Base-by-base conservation (phyloP, 495 filamentous ascomycete genomes). In the Daldinia loculata region DNA sequence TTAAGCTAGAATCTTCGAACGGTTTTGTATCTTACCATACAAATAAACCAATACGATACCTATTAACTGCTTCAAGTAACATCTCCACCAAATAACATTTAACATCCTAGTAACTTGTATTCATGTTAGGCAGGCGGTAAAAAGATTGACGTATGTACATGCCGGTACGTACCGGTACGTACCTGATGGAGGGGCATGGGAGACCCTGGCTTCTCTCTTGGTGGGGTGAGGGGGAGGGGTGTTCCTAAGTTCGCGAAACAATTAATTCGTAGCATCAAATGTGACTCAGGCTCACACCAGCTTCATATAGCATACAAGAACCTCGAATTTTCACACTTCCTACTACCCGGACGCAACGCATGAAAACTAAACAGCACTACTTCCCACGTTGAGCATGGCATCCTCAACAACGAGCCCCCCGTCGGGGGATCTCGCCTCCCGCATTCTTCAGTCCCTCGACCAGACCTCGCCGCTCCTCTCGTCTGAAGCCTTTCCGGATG, bases 401-500 rank as follows among this genome's bases (percentile, higher is more conserved):
- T 63, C 72, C 39, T 63, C 63, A 39, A 66, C 74, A 24, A 53
- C 43, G 39, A 69, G 56, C 29, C 53, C 67, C 26, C 43, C 67
- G 5, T 59, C 77, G 3, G 76, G 76, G 78, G 90, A 93, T 75
- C 82, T 93, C 77, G 86, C 87, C 43, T 84, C 81, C 39, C 79
- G 87, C 63, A 84, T 94, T 56, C 84, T 96, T 77, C 85, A 89
- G 57, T 86, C 88, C 57, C 82, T 96, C 76, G 86, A 86, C 80
- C 81, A 87, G 71, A 76, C 89, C 56, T 84, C 87, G 55, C 87
- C 91, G 30, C 83, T 97, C 61, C 79, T 90, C 62, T 95, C 93
- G 53, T 83, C 80, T 77, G 88, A 93, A 76, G 89, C 88, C 76
- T 97, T 98, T 84, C 89, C 95, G 66, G 79, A 87, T 69, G 78